Base-by-base conservation (phyloP, 2,329 filamentous ascomycete genomes). In the Torrubiellomyces zombiae region DNA sequence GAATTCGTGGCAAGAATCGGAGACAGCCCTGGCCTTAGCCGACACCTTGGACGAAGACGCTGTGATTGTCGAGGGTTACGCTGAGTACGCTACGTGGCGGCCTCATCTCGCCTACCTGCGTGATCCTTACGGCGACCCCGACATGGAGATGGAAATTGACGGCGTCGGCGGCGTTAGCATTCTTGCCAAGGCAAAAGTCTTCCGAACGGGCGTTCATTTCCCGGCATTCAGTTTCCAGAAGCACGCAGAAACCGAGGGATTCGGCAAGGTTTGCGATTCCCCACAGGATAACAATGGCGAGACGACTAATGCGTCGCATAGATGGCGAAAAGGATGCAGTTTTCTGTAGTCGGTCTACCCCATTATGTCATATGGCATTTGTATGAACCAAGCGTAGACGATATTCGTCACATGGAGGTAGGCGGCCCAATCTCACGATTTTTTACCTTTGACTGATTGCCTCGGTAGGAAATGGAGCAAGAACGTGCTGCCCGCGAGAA, bases 111-210 rank as follows among this genome's bases (percentile, higher is more conserved):
- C 89, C 20, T 98, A 98, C 47, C 68, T 98, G 6, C 77, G 89
- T 31, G 89, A 98, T 46, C 89, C 89, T 2, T 95, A 92, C 42
- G 89, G 89, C 19, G 89, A 98, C 45, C 86, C 86, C 12, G 89
- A 98, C 46, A 94, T 95, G 76, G 89, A 98, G 48, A 95, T 98
- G 89, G 89, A 98, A 43, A 86, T 98, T 39, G 89, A 98, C 40
- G 89, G 89, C 37, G 85, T 98, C 23, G 86, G 89, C 25, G 89
- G 89, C 54, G 89, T 98, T 39, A 94, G 83, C 55, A 98, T 98
- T 42, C 55, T 98, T 39, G 86, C 89, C 22, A 98, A 95, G 53
- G 89, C 89, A 2, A 78, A 76, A 40, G 89, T 98, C 1, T 98
- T 98, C 60, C 73, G 89, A 33, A 76, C 80, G 22, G 89, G 89